Conservation (phyloP, 2,329 filamentous ascomycete genomes). For the Hymenoscyphus repandus region DNA sequence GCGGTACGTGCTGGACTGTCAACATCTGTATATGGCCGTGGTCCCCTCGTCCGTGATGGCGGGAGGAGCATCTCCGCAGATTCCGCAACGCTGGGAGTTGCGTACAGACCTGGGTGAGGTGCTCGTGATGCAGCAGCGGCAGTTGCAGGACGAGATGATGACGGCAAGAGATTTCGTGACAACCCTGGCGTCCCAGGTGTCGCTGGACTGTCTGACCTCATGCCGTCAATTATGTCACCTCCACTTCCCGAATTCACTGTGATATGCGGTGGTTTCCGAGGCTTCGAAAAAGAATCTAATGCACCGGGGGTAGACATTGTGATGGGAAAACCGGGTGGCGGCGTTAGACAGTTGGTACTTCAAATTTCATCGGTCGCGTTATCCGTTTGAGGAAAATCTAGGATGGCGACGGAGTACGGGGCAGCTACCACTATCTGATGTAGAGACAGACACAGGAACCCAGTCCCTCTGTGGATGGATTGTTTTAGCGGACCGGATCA, state of each 20-base stretch:
- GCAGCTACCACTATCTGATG: background rate
- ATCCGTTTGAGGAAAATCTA: background rate
- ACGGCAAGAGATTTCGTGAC: constrained; percentile 29
- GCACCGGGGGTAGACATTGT: constrained; percentile 16
- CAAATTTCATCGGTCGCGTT: constrained; percentile 13
- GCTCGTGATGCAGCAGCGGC: constrained; percentile 12
- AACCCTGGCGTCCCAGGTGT: constrained; percentile 24
- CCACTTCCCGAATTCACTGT: constrained; percentile 55
- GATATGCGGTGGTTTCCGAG: constrained; percentile 48
- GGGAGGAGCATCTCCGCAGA: constrained; percentile 46
- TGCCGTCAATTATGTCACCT: constrained; percentile 38
- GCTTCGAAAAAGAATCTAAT: constrained; percentile 3
- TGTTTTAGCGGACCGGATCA: too few relatives aligned
- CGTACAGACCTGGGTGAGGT: constrained; percentile 19
- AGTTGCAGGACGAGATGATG: constrained; percentile 12
- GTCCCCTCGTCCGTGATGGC: constrained; percentile 40
- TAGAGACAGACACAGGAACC: constrained; percentile 8
- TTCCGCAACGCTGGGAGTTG: constrained; percentile 21
- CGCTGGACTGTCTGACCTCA: constrained; percentile 33
- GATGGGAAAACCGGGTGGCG: constrained; percentile 1
- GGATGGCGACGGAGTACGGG: background rate
- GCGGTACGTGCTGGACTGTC: constrained; percentile 39
- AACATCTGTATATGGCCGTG: constrained; percentile 46
- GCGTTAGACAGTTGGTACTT: constrained; percentile 8
- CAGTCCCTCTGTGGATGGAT: background rate